Percentiles rank a stretch among this genome's conserved stretches.
phyloP scores from a whole-genome alignment of 306 rosid genomes.

The Cucumis melo region DNA sequence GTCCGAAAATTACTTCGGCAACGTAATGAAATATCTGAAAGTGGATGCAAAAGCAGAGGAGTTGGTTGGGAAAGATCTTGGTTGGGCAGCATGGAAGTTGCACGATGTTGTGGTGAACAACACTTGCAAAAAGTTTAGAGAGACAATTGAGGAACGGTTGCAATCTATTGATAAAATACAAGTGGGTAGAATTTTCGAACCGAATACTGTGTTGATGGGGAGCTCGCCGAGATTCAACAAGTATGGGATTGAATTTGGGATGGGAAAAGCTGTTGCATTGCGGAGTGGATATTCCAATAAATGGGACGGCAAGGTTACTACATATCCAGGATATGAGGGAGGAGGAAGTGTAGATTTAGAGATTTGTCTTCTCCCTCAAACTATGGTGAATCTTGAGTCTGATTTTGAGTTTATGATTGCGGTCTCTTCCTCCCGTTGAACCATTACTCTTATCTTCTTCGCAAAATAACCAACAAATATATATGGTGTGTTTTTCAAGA shows the following conservation, averaged over 20 bases:
- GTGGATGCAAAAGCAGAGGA: slow-evolving; percentile 16
- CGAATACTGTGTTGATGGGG: slow-evolving; percentile 7
- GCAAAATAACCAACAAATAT: not conserved
- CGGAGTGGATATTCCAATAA: slow-evolving; percentile 42
- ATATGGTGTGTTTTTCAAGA: not conserved
- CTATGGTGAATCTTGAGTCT: slow-evolving; percentile 31
- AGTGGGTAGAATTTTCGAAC: too few species aligned
- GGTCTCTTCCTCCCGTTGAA: slow-evolving; percentile 8
- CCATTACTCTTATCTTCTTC: not conserved
- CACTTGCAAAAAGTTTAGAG: too few species aligned
- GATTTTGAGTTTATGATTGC: slow-evolving; percentile 32
- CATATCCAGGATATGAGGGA: slow-evolving; percentile 25
- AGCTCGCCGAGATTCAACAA: slow-evolving; percentile 49
- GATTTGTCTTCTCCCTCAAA: slow-evolving; percentile 23
- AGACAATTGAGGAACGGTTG: too few species aligned
- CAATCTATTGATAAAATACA: too few species aligned
- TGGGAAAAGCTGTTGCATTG: slow-evolving; percentile 50
- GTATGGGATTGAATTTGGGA: slow-evolving; percentile 54
- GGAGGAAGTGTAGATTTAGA: slow-evolving; percentile 50
- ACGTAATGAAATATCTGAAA: not conserved
- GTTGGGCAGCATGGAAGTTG: slow-evolving; percentile 28
- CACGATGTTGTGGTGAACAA: too few species aligned
- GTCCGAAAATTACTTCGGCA: slow-evolving; percentile 38
- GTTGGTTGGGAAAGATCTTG: slow-evolving; percentile 19
- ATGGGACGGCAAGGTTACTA: slow-evolving; percentile 26